phyloP scores from a whole-genome alignment of 2,329 filamentous ascomycete species.

The Colletotrichum sp. region DNA sequence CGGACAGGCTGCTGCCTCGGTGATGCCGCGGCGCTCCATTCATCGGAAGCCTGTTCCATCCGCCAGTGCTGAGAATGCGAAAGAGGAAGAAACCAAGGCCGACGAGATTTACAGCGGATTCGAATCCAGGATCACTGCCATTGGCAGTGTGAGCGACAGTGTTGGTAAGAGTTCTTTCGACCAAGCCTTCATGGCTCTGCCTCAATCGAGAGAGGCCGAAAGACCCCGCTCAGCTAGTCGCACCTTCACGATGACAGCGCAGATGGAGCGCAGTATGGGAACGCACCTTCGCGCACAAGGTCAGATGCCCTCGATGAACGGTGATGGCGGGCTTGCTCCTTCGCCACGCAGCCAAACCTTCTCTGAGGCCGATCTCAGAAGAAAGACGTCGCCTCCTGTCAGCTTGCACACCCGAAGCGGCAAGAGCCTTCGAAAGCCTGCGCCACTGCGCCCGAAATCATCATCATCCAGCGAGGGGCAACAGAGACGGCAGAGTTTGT shows the following conservation, averaged over 20 bases:
- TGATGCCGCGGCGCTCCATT: slow-evolving; percentile 17
- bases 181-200: slow-evolving; percentile 25
- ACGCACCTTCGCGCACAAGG: slow-evolving; percentile 12
- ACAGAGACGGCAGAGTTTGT: slow-evolving; percentile 15
- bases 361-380: slow-evolving; percentile 29
- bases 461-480: slow-evolving; percentile 31
- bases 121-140: slow-evolving; percentile 25
- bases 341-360: slow-evolving; percentile 25
- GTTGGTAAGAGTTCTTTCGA: slow-evolving; percentile 32
- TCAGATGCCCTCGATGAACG: not conserved
- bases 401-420: slow-evolving; percentile 47
- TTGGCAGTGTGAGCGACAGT: slow-evolving; percentile 25
- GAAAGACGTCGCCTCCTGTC: slow-evolving; percentile 43
- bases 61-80: not conserved
- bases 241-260: slow-evolving; percentile 35
- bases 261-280: slow-evolving; percentile 29
- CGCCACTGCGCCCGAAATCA: slow-evolving; percentile 40
- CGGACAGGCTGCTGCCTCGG: slow-evolving; percentile 16
- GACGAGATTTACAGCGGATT: slow-evolving; percentile 22
- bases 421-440: slow-evolving; percentile 32
- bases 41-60: slow-evolving; percentile 17
- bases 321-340: not conserved
- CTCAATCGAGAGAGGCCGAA: not conserved
- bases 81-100: not conserved
- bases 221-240: slow-evolving; percentile 18